These are phyloP conservation scores for Udeniomyces megalosporus DNA, from an alignment of 768 basidiomycete genomes.

Conservation along the genomic window DNA sequence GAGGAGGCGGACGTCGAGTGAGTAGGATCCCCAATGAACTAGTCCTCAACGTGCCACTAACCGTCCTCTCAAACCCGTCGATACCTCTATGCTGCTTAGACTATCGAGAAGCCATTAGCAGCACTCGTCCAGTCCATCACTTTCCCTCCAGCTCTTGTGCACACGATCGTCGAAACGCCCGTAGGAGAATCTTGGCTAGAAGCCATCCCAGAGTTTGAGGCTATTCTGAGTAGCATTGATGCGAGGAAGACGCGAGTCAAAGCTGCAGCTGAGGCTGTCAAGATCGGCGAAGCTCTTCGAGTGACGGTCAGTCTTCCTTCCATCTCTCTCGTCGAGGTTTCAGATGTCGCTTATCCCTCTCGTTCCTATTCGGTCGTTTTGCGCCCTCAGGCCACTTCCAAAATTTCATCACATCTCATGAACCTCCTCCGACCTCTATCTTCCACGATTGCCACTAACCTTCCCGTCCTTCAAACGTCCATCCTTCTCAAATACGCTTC, in stretches of 20 bases:
- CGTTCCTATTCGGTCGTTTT: not conserved
- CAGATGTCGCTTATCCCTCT: not conserved
- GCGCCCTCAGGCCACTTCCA: conserved; percentile 59
- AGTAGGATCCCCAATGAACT: conserved; percentile 20
- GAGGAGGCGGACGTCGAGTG: conserved; percentile 70
- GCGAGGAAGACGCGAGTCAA: conserved; percentile 58
- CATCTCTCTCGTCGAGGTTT: not conserved
- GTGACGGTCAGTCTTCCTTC: conserved; percentile 51
- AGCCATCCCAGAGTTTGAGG: conserved; percentile 65
- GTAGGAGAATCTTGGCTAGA: conserved; percentile 81
- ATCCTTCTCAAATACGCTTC: conserved; percentile 66
- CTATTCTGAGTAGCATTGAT: conserved; percentile 48
- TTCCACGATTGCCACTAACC: conserved; percentile 68
- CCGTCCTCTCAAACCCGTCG: not conserved
- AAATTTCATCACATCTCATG: conserved; percentile 72
- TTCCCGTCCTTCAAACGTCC: conserved; percentile 80
- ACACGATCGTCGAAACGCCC: conserved; percentile 61
- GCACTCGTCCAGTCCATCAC: conserved; percentile 63
- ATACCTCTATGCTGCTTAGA: conserved; percentile 35
- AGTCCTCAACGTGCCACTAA: not conserved
- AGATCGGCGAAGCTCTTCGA: conserved; percentile 70
- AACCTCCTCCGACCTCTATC: conserved; percentile 68
- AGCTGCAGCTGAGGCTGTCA: conserved; percentile 64
- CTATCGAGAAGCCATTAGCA: conserved; percentile 72
- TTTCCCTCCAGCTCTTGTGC: conserved; percentile 62